Conservation (phyloP, 2,329 filamentous ascomycete species). For the Erysiphe neolycopersici region DNA sequence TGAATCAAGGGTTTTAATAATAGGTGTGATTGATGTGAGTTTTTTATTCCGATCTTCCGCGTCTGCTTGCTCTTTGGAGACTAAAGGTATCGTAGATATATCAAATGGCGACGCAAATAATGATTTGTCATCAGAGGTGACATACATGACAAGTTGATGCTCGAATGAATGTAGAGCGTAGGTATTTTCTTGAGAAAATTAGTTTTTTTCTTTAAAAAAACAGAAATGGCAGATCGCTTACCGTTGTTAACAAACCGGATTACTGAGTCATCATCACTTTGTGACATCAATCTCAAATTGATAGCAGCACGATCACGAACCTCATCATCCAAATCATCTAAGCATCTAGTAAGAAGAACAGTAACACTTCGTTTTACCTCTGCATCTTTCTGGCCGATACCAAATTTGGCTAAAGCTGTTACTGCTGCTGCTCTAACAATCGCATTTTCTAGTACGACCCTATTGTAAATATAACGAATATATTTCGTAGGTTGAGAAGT, state of each 20-base stretch:
- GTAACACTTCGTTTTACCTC: constrained; percentile 92
- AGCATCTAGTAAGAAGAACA: constrained; percentile 71
- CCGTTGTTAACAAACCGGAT: constrained; percentile 79
- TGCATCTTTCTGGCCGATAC: constrained; percentile 82
- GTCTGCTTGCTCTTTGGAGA: constrained; percentile 84
- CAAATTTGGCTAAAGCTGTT: constrained; percentile 88
- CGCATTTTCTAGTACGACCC: constrained; percentile 89
- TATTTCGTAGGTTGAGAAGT: constrained; percentile 94
- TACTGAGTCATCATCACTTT: constrained; percentile 58
- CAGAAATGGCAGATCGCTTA: constrained; percentile 17
- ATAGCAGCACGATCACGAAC: constrained; percentile 85
- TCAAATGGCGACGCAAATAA: constrained; percentile 75
- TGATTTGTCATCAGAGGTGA: constrained; percentile 70
- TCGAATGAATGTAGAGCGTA: constrained; percentile 88
- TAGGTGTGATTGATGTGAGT: constrained; percentile 73
- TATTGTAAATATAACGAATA: constrained; percentile 97
- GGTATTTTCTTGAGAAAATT: constrained; percentile 45
- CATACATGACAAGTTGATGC: constrained; percentile 92
- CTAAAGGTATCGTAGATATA: constrained; percentile 68
- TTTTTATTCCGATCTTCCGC: constrained; percentile 95
- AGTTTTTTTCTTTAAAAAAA: constrained; percentile 4
- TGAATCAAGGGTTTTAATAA: constrained; percentile 73
- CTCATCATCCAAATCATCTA: constrained; percentile 95
- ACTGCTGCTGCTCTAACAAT: constrained; percentile 88
- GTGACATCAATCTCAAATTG: constrained; percentile 74